These are phyloP conservation scores for Leishmania martiniquensis DNA, from an alignment of 208 protist genomes.

Conservation along the genomic window DNA sequence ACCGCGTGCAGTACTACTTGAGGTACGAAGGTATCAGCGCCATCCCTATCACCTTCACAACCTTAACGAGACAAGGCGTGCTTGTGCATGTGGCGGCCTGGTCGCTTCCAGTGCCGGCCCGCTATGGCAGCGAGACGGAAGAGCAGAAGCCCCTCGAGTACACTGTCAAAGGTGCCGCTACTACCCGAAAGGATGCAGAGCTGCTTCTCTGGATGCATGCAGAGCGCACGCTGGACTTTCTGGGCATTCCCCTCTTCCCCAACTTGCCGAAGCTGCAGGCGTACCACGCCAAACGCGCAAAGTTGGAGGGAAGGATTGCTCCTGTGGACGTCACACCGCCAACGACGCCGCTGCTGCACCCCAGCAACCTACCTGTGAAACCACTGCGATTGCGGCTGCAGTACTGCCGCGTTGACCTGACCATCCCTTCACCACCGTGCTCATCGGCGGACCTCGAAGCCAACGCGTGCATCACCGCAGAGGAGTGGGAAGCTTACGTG, in stretches of 20 bases:
- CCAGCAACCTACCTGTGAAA: neutral
- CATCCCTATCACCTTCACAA: slow-evolving; percentile 15
- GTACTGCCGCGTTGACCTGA: neutral
- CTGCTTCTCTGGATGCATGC: slow-evolving; percentile 92
- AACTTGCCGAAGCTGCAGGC: slow-evolving; percentile 82
- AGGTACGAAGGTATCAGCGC: slow-evolving; percentile 37
- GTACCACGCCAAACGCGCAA: slow-evolving; percentile 62
- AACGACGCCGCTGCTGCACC: neutral
- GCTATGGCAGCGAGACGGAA: slow-evolving; percentile 9
- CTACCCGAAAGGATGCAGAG: slow-evolving; percentile 85
- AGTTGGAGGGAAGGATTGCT: slow-evolving; percentile 46
- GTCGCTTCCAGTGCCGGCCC: slow-evolving; percentile 46
- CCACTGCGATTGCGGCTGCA: slow-evolving; percentile 17
- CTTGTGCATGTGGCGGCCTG: slow-evolving; percentile 55
- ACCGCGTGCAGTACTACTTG: slow-evolving; percentile 88
- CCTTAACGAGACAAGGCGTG: slow-evolving; percentile 22
- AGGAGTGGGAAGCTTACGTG: slow-evolving; percentile 66
- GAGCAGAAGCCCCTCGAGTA: slow-evolving; percentile 4
- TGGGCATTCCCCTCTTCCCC: slow-evolving; percentile 78
- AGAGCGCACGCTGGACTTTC: slow-evolving; percentile 72
- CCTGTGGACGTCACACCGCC: slow-evolving; percentile 23
- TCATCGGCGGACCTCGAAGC: slow-evolving; percentile 1
- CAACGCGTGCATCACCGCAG: neutral
- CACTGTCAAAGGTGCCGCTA: slow-evolving; percentile 56
- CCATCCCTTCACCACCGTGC: slow-evolving; percentile 1